phyloP scores from a whole-genome alignment of 768 basidiomycete genomes.

The Termitomyces sp. region DNA sequence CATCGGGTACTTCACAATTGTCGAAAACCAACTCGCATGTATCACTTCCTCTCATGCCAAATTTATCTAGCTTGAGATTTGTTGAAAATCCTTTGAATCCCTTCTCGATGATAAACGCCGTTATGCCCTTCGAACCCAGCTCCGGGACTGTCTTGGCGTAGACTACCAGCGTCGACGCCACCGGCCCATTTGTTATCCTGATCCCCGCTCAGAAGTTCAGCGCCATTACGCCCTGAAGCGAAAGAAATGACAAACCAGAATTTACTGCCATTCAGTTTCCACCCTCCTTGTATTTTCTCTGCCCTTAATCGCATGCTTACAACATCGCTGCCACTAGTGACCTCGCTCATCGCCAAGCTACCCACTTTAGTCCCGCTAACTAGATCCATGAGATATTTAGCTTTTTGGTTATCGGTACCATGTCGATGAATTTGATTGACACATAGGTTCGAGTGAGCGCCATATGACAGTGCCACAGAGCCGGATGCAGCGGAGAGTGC shows the following conservation, averaged over 20 bases:
- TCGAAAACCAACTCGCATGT: slow-evolving; percentile 94
- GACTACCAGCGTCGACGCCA: slow-evolving; percentile 86
- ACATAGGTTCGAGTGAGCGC: slow-evolving; percentile 89
- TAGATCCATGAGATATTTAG: slow-evolving; percentile 79
- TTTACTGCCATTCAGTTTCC: slow-evolving; percentile 83
- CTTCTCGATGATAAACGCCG: slow-evolving; percentile 86
- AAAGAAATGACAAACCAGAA: slow-evolving; percentile 64
- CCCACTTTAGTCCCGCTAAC: slow-evolving; percentile 82
- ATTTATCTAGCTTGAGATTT: slow-evolving; percentile 89
- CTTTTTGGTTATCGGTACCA: slow-evolving; percentile 80
- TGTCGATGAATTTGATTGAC: slow-evolving; percentile 83
- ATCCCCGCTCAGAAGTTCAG: slow-evolving; percentile 4
- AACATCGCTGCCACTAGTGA: slow-evolving; percentile 92
- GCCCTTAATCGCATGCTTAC: slow-evolving; percentile 88
- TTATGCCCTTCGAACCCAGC: slow-evolving; percentile 83
- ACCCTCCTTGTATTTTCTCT: slow-evolving; percentile 73
- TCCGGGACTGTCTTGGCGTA: slow-evolving; percentile 87
- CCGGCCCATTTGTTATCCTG: slow-evolving; percentile 95
- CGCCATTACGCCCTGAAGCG: not conserved
- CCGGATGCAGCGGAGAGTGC: slow-evolving; percentile 88
- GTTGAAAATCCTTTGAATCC: slow-evolving; percentile 83
- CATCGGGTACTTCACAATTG: slow-evolving; percentile 84
- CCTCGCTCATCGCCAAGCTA: slow-evolving; percentile 92
- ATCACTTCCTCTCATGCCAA: slow-evolving; percentile 95
- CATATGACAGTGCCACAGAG: slow-evolving; percentile 89